Evolutionary conservation across 345 rosid species (phyloP).

Genomic region (Citrus cavaleriei): DNA sequence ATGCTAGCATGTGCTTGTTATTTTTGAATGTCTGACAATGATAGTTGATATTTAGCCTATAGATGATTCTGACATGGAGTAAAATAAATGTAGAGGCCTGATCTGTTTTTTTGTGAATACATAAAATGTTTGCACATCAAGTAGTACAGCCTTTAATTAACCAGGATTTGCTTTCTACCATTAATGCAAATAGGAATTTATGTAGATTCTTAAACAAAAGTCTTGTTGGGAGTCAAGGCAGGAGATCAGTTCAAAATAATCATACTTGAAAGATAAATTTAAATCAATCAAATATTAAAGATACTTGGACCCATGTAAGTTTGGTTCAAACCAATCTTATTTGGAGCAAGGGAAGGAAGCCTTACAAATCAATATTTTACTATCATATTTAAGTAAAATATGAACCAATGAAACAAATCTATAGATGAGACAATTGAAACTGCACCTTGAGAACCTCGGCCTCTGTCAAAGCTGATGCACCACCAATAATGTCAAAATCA

Average conservation of each 20-base stretch:
- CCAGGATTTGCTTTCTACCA: not conserved
- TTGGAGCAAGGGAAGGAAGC: not conserved
- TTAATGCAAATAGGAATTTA: not conserved
- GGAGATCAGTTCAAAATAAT: not conserved
- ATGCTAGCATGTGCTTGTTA: not conserved
- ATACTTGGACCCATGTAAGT: not conserved
- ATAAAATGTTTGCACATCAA: not conserved
- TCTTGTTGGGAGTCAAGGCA: not conserved
- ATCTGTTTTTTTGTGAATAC: not conserved
- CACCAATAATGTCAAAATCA: slow-evolving; percentile 93
- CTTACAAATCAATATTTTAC: not conserved
- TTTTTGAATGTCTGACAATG: not conserved
- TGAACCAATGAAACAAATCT: not conserved
- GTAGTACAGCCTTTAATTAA: not conserved
- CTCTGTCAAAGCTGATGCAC: slow-evolving; percentile 80
- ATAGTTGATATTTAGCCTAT: not conserved
- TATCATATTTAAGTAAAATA: not conserved
- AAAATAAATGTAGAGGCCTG: not conserved
- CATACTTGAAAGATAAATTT: not conserved
- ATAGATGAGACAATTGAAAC: not conserved
- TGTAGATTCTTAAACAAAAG: not conserved
- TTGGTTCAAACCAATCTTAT: not conserved
- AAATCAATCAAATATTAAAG: not conserved
- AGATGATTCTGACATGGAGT: not conserved
- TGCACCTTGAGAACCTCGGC: slow-evolving; percentile 83